Conservation (phyloP, 139 green algal genomes). For the Marvania coccoides region DNA sequence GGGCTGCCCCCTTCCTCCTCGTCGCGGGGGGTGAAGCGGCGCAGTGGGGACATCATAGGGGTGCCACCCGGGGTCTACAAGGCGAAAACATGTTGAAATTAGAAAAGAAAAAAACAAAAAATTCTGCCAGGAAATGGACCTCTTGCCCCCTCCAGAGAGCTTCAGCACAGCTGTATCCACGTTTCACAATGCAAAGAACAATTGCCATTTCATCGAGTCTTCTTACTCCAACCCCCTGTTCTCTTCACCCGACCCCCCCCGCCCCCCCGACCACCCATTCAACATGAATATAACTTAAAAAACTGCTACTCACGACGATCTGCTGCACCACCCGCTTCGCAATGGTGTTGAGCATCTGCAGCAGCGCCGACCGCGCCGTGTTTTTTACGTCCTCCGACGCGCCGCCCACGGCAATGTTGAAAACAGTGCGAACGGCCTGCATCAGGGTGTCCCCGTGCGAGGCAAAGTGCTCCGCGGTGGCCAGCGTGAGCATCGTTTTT, state of each 20-base stretch:
- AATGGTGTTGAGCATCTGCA: conserved; percentile 85
- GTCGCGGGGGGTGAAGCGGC: not conserved
- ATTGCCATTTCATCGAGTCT: too few relatives aligned
- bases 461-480: conserved; percentile 84
- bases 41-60: not conserved
- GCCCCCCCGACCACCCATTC: too few relatives aligned
- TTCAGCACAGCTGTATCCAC: too few relatives aligned
- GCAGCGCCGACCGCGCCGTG: conserved; percentile 70
- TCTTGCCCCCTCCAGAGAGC: not conserved
- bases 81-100: not conserved
- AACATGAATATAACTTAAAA: too few relatives aligned
- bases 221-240: too few relatives aligned
- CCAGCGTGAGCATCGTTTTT: conserved; percentile 70
- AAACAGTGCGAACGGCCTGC: conserved; percentile 65
- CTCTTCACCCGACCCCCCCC: too few relatives aligned
- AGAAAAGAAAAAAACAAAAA: not conserved
- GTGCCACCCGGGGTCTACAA: not conserved
- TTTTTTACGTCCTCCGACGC: conserved; percentile 58
- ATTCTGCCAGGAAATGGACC: not conserved
- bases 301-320: too few relatives aligned
- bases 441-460: conserved; percentile 81
- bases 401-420: conserved; percentile 78
- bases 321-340: conserved; percentile 65
- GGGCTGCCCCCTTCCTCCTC: not conserved
- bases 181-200: too few relatives aligned